Percentiles rank a stretch among this genome's conserved stretches.
Conservation (phyloP, 2,329 filamentous ascomycete genomes). For the Lecanoromycetidae sp. region DNA sequence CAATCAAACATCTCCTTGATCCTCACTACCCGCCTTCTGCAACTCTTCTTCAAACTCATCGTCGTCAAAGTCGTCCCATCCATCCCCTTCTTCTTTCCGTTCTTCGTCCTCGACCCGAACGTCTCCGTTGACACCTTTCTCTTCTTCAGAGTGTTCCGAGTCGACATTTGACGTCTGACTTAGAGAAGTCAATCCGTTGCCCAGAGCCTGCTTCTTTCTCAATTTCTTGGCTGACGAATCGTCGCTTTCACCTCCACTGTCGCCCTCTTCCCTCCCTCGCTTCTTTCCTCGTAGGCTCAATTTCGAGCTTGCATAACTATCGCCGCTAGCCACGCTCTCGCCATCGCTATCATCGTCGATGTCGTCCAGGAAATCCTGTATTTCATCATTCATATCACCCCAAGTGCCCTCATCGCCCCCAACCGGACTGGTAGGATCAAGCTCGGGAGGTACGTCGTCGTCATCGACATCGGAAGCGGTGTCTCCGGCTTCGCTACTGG, state of each 20-base stretch:
- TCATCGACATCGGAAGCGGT: constrained; percentile 24
- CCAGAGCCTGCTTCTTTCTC: constrained; percentile 11
- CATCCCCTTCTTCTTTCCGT: background rate
- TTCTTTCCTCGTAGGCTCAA: constrained; percentile 9
- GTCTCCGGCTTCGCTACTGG: constrained; percentile 21
- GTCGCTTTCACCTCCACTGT: constrained; percentile 11
- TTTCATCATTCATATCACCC: constrained; percentile 16
- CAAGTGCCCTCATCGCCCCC: constrained; percentile 16
- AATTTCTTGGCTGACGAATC: background rate
- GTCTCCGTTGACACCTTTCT: constrained; percentile 46
- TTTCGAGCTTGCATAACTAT: constrained; percentile 6
- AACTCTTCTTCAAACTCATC: constrained; percentile 1
- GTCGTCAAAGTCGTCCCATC: background rate
- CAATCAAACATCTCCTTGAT: no score
- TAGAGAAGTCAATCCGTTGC: constrained; percentile 5
- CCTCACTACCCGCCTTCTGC: constrained; percentile 14
- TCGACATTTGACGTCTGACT: constrained; percentile 7
- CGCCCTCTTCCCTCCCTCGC: constrained; percentile 9
- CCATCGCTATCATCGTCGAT: constrained; percentile 12
- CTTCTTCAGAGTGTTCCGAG: constrained; percentile 47
- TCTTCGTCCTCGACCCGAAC: constrained; percentile 37
- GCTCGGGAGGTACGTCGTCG: constrained; percentile 24
- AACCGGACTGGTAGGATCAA: constrained; percentile 32
- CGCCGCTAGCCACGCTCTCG: constrained; percentile 7
- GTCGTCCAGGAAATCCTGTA: constrained; percentile 14